phyloP scores from a whole-genome alignment of 2,329 filamentous ascomycete genomes.

The Aspergillus proliferans region DNA sequence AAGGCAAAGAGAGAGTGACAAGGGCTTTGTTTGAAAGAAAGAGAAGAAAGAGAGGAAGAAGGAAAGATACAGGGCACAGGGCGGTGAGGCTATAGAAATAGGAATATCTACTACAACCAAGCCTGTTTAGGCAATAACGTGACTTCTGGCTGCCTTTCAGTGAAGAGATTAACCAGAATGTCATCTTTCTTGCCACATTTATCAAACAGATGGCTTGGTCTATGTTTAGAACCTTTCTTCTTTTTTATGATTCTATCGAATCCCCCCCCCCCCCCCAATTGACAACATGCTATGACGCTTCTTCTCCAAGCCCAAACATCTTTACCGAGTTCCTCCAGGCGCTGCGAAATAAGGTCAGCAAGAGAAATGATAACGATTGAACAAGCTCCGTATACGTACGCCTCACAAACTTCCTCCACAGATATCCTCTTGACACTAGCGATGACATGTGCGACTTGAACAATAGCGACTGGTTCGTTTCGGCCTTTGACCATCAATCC shows the following conservation, averaged over 20 bases:
- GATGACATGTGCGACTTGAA: slow-evolving; percentile 79
- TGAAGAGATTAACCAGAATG: no score
- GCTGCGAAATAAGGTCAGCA: slow-evolving; percentile 28
- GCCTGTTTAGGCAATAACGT: not conserved
- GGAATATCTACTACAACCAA: not conserved
- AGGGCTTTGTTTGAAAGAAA: not conserved
- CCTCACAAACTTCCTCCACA: slow-evolving; percentile 78
- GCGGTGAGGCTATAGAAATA: not conserved
- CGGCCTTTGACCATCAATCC: slow-evolving; percentile 89
- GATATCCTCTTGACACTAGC: slow-evolving; percentile 75
- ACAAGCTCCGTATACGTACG: slow-evolving; percentile 41
- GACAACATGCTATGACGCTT: slow-evolving; percentile 5
- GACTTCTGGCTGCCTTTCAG: not conserved
- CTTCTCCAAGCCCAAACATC: slow-evolving; percentile 67
- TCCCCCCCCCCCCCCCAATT: no score
- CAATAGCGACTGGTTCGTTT: slow-evolving; percentile 86
- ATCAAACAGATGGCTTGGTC: no score
- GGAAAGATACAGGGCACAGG: not conserved
- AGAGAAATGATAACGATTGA: slow-evolving; percentile 1
- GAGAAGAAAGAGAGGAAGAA: not conserved
- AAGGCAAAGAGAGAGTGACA: not conserved
- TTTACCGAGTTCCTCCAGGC: slow-evolving; percentile 74
- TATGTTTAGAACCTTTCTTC: no score
- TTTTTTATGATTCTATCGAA: no score
- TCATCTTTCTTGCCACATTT: no score